These are phyloP conservation scores for Intubia oerlemansii DNA, from an alignment of 2,329 filamentous ascomycete species.

Conservation along the genomic window DNA sequence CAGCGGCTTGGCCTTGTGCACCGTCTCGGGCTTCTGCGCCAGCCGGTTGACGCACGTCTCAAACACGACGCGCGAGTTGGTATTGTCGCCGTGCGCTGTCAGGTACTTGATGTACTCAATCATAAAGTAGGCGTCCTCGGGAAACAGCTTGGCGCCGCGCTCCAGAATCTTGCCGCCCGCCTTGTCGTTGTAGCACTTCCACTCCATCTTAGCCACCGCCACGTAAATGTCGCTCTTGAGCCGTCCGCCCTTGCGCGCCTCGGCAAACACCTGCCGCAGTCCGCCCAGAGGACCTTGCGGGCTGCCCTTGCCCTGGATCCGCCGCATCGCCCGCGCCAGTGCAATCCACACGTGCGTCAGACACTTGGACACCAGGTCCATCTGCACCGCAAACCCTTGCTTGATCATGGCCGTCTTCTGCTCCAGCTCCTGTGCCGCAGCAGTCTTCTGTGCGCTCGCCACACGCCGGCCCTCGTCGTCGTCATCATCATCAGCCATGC, in stretches of 20 bases:
- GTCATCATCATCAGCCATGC: conserved; percentile 11
- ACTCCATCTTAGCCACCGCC: conserved; percentile 79
- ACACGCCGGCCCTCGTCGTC: conserved; percentile 12
- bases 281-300: conserved; percentile 36
- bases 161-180: conserved; percentile 93
- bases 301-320: conserved; percentile 70
- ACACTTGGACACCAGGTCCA: conserved; percentile 56
- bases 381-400: conserved; percentile 50
- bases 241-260: conserved; percentile 69
- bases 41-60: conserved; percentile 80
- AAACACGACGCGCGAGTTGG: conserved; percentile 83
- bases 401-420: conserved; percentile 39
- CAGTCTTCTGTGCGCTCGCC: conserved; percentile 16
- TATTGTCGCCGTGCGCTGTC: conserved; percentile 78
- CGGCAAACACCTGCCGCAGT: conserved; percentile 70
- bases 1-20: conserved; percentile 59
- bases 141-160: conserved; percentile 78
- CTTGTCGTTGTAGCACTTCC: conserved; percentile 84
- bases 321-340: conserved; percentile 79
- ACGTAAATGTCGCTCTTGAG: conserved; percentile 92
- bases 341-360: conserved; percentile 92
- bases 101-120: conserved; percentile 92
- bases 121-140: conserved; percentile 81
- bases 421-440: conserved; percentile 21
- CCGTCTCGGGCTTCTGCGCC: conserved; percentile 51